Evolutionary conservation across 345 rosid genomes (phyloP).

Genomic region (Jatropha curcas): DNA sequence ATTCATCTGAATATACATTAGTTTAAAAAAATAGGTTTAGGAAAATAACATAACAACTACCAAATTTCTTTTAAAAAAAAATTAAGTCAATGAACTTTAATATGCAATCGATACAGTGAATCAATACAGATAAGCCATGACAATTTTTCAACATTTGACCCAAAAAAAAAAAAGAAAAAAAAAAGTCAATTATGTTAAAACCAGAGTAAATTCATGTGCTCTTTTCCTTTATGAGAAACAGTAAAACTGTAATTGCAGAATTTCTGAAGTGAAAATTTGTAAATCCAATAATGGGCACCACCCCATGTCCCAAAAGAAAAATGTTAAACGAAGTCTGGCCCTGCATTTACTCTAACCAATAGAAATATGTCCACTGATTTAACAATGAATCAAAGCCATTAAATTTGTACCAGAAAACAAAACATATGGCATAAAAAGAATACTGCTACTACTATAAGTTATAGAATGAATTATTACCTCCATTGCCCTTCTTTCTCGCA

Average conservation of each 20-base stretch:
- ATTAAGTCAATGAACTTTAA: not conserved
- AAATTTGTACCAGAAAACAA: constrained; percentile 7
- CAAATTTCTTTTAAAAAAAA: not conserved
- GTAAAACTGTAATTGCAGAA: not conserved
- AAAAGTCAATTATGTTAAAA: not conserved
- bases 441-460: too few relatives aligned
- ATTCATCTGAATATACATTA: not conserved
- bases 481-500: constrained; percentile 84
- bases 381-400: constrained; percentile 19
- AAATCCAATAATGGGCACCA: constrained; percentile 4
- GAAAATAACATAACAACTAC: constrained; percentile 5
- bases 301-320: not conserved
- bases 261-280: not conserved
- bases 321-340: not conserved
- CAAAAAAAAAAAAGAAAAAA: not conserved
- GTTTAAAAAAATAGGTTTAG: too few relatives aligned
- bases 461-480: too few relatives aligned
- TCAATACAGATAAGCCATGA: not conserved
- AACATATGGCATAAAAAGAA: too few relatives aligned
- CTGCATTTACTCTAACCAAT: constrained; percentile 24
- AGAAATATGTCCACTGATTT: constrained; percentile 11
- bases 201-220: not conserved
- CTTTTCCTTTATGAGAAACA: not conserved
- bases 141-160: not conserved
- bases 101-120: not conserved